Conservation (phyloP, 2,329 filamentous ascomycete genomes). For the Akanthomyces muscarius region DNA sequence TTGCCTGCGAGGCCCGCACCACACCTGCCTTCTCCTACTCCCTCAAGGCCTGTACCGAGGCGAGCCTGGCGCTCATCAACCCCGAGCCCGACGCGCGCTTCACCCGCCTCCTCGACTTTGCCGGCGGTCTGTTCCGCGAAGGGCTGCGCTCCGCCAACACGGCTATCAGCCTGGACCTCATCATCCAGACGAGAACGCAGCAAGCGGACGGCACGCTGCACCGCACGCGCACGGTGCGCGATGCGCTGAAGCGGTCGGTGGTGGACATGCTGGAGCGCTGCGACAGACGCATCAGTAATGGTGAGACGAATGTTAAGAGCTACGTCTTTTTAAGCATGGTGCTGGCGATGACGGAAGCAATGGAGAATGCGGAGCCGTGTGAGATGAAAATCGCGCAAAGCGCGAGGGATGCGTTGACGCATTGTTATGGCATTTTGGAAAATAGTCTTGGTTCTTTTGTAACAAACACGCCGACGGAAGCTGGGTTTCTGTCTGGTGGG, state of each 20-base stretch:
- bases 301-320: constrained; percentile 43
- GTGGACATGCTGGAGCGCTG: constrained; percentile 25
- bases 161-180: constrained; percentile 35
- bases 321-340: constrained; percentile 39
- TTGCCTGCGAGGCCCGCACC: constrained; percentile 36
- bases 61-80: constrained; percentile 34
- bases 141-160: constrained; percentile 32
- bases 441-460: background rate
- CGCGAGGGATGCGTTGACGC: constrained; percentile 32
- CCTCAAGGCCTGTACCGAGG: constrained; percentile 43
- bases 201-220: constrained; percentile 28
- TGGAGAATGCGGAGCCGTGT: constrained; percentile 21
- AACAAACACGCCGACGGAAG: constrained; percentile 6
- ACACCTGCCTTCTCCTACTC: constrained; percentile 49
- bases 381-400: constrained; percentile 28
- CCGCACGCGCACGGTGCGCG: constrained; percentile 24
- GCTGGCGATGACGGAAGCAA: constrained; percentile 36
- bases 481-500: background rate
- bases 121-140: constrained; percentile 41
- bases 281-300: constrained; percentile 29
- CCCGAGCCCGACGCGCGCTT: constrained; percentile 36
- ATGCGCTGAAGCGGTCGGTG: constrained; percentile 31
- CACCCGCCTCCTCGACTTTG: constrained; percentile 32
- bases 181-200: constrained; percentile 28
- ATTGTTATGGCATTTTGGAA: constrained; percentile 30